These are phyloP conservation scores for Monilinia polystroma DNA, from an alignment of 2,329 filamentous ascomycete genomes.

Conservation along the genomic window DNA sequence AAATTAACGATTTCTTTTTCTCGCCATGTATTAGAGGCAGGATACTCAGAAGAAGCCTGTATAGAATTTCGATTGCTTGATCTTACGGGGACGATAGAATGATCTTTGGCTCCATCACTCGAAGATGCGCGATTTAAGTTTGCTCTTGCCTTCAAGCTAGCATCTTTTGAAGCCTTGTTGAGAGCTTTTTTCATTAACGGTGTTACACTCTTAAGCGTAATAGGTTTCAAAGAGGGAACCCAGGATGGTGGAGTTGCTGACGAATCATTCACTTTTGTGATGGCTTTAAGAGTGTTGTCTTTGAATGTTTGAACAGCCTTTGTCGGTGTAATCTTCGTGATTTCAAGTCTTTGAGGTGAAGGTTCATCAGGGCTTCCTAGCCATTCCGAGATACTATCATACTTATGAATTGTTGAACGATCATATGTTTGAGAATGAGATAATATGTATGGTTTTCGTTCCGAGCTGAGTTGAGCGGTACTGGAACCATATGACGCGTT, in stretches of 20 bases:
- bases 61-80: not conserved
- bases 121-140: not conserved
- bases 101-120: not conserved
- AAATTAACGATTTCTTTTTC: not conserved
- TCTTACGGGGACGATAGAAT: not conserved
- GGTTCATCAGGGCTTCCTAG: not conserved
- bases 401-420: not conserved
- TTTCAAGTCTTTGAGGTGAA: not conserved
- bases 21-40: not conserved
- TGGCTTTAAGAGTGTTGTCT: not conserved
- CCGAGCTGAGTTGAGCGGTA: not conserved
- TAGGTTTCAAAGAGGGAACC: not conserved
- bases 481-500: not conserved
- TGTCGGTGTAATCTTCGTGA: not conserved
- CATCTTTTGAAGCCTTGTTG: not conserved
- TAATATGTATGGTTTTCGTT: not conserved
- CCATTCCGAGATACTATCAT: slow-evolving; percentile 11
- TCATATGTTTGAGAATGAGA: slow-evolving; percentile 9
- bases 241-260: not conserved
- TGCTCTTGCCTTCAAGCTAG: not conserved
- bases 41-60: not conserved
- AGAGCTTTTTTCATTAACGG: not conserved
- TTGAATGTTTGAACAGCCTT: not conserved
- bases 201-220: not conserved
- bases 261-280: too few relatives aligned